phyloP scores from a whole-genome alignment of 2,329 filamentous ascomycete species.

The Fusarium stilboides region DNA sequence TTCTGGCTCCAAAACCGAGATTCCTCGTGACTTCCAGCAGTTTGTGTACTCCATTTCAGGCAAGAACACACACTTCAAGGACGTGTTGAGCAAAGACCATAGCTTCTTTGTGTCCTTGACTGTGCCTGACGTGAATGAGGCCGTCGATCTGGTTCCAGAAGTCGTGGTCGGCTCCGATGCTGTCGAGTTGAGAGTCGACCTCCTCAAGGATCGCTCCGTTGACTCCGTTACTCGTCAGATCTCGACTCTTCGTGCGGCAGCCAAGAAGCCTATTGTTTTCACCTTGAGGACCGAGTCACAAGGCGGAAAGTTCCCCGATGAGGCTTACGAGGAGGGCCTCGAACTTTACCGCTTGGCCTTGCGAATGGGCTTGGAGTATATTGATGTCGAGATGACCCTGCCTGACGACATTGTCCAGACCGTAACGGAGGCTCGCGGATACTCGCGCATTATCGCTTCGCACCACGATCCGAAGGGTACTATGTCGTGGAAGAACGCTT shows the following conservation, averaged over 20 bases:
- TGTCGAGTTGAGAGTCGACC: constrained; percentile 92
- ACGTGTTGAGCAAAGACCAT: constrained; percentile 69
- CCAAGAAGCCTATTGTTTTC: constrained; percentile 88
- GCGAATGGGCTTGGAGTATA: constrained; percentile 89
- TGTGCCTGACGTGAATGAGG: constrained; percentile 78
- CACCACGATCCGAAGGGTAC: constrained; percentile 88
- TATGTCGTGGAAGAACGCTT: constrained; percentile 92
- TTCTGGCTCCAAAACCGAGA: constrained; percentile 42
- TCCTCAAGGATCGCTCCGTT: constrained; percentile 81
- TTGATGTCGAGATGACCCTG: constrained; percentile 93
- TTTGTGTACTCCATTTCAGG: constrained; percentile 60
- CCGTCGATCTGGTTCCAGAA: constrained; percentile 75
- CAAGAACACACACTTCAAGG: constrained; percentile 63
- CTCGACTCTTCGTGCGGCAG: constrained; percentile 80
- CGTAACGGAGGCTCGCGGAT: constrained; percentile 76
- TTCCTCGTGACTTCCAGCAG: constrained; percentile 55
- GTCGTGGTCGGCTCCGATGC: constrained; percentile 91
- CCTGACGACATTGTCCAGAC: constrained; percentile 81
- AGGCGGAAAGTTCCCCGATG: constrained; percentile 89
- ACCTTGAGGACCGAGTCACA: constrained; percentile 89
- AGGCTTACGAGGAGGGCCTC: constrained; percentile 77
- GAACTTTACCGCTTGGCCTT: constrained; percentile 84
- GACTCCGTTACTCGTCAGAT: constrained; percentile 89
- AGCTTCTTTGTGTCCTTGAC: constrained; percentile 97
- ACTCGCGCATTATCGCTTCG: constrained; percentile 90